These are phyloP conservation scores for Mucor piriformis DNA, from an alignment of 371 early-diverging fungal genomes.

Conservation along the genomic window DNA sequence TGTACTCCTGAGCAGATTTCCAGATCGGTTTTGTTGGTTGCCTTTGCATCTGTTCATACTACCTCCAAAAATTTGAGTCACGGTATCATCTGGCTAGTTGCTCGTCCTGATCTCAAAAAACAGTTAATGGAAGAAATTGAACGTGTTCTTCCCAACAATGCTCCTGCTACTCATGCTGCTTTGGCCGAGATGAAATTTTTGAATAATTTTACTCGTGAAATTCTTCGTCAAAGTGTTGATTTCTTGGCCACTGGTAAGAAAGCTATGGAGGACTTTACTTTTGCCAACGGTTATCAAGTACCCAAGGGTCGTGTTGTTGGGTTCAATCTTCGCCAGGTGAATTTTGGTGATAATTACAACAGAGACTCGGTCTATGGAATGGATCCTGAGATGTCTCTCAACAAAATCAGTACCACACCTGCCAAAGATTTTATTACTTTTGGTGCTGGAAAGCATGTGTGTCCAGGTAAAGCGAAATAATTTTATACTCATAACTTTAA, in stretches of 20 bases:
- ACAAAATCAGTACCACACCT: constrained; percentile 23
- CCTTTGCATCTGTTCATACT: constrained; percentile 47
- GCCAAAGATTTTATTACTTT: constrained; percentile 37
- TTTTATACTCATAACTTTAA: background rate
- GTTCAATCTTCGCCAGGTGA: constrained; percentile 29
- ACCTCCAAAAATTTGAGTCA: constrained; percentile 33
- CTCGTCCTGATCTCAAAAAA: constrained; percentile 34
- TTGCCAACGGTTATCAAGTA: constrained; percentile 44
- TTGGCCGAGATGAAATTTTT: constrained; percentile 36
- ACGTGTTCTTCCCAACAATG: constrained; percentile 23
- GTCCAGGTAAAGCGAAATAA: constrained; percentile 18
- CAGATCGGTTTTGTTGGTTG: constrained; percentile 28
- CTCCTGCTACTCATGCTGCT: constrained; percentile 18
- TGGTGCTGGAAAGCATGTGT: constrained; percentile 42
- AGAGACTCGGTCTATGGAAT: constrained; percentile 21
- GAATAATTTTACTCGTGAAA: constrained; percentile 42
- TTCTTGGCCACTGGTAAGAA: constrained; percentile 33
- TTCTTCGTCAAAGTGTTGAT: constrained; percentile 37
- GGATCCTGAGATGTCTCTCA: constrained; percentile 31
- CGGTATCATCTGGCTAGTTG: constrained; percentile 36
- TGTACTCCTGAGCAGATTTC: constrained; percentile 18
- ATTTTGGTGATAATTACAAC: constrained; percentile 25
- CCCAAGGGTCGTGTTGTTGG: constrained; percentile 36
- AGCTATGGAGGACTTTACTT: constrained; percentile 31
- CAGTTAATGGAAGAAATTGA: constrained; percentile 32